phyloP scores from a whole-genome alignment of 805 yeast genomes.

The Kodamaea sagamina region DNA sequence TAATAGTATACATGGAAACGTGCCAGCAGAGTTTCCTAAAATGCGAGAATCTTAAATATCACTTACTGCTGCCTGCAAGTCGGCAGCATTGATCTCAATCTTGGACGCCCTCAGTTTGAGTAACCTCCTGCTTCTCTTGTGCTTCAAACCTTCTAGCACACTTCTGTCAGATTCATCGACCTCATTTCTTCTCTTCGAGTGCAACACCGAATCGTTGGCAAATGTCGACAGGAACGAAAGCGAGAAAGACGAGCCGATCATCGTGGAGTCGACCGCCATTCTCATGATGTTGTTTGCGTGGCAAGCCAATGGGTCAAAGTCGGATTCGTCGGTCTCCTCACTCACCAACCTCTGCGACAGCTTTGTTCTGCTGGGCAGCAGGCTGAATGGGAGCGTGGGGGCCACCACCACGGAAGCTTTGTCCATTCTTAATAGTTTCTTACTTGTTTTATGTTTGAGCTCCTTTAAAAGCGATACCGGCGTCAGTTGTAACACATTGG shows the following conservation, averaged over 20 bases:
- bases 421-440: slow-evolving; percentile 14
- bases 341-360: slow-evolving; percentile 1
- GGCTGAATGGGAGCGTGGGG: background rate
- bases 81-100: slow-evolving; percentile 41
- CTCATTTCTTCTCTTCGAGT: slow-evolving; percentile 20
- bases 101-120: slow-evolving; percentile 23
- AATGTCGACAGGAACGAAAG: slow-evolving; percentile 39
- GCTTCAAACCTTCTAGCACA: slow-evolving; percentile 20
- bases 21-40: no score
- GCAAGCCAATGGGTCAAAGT: slow-evolving; percentile 44
- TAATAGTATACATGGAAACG: background rate
- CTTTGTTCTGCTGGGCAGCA: slow-evolving; percentile 1
- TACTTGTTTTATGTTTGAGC: slow-evolving; percentile 16
- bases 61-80: slow-evolving; percentile 34
- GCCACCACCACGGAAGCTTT: slow-evolving; percentile 7
- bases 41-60: slow-evolving; percentile 1
- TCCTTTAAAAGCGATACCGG: slow-evolving; percentile 28
- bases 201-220: slow-evolving; percentile 34
- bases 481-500: slow-evolving; percentile 22
- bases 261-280: slow-evolving; percentile 50
- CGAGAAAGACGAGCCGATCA: slow-evolving; percentile 44
- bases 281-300: slow-evolving; percentile 48
- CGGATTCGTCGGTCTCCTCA: slow-evolving; percentile 23
- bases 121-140: slow-evolving; percentile 16
- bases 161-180: slow-evolving; percentile 23